Evolutionary conservation across 148 eudicot genomes (phyloP).

Genomic region (Nepenthes mirabilis): DNA sequence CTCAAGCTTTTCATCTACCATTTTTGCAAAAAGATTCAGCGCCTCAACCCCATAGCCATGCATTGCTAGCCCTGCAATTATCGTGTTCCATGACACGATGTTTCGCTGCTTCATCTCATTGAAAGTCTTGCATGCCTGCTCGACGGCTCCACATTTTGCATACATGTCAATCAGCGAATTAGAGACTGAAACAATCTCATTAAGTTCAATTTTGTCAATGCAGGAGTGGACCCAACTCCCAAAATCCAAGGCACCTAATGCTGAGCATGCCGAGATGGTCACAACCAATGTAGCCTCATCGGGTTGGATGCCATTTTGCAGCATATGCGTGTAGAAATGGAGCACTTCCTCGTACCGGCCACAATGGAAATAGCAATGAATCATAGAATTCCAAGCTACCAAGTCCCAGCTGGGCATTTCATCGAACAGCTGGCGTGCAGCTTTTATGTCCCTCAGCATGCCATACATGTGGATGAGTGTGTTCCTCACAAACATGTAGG

Average conservation of each 20-base stretch:
- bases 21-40: slow-evolving; percentile 20
- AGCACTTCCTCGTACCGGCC: slow-evolving; percentile 23
- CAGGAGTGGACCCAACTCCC: slow-evolving; percentile 41
- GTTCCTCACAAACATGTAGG: slow-evolving; percentile 31
- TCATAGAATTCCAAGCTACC: slow-evolving; percentile 40
- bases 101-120: slow-evolving; percentile 27
- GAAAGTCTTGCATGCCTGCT: slow-evolving; percentile 24
- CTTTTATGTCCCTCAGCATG: slow-evolving; percentile 15
- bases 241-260: slow-evolving; percentile 23
- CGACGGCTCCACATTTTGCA: slow-evolving; percentile 35
- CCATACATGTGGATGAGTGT: slow-evolving; percentile 42
- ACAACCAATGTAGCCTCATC: slow-evolving; percentile 44
- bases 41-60: slow-evolving; percentile 30
- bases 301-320: slow-evolving; percentile 13
- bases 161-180: slow-evolving; percentile 51
- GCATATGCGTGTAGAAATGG: slow-evolving; percentile 27
- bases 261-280: slow-evolving; percentile 33
- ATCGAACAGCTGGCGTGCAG: slow-evolving; percentile 33
- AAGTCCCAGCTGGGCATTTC: slow-evolving; percentile 25
- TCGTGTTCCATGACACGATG: slow-evolving; percentile 43
- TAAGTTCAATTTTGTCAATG: slow-evolving; percentile 17
- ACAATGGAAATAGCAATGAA: slow-evolving; percentile 29
- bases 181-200: slow-evolving; percentile 15
- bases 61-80: slow-evolving; percentile 29
- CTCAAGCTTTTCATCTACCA: slow-evolving; percentile 22